These are phyloP conservation scores for Abortiporus biennis DNA, from an alignment of 1,284 basidiomycete genomes.

Conservation along the genomic window DNA sequence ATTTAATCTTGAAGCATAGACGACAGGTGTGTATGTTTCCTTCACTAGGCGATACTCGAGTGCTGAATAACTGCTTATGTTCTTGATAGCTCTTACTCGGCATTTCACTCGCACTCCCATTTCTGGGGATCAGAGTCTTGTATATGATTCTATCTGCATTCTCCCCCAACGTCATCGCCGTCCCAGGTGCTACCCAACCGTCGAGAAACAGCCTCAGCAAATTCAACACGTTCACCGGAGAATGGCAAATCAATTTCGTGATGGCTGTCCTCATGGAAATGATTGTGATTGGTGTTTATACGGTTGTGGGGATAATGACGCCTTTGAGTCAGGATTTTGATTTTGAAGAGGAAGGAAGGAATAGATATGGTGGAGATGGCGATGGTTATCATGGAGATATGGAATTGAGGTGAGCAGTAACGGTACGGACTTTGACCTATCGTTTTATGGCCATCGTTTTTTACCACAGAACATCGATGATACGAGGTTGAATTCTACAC, in stretches of 20 bases:
- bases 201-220: conserved; percentile 29
- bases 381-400: no score
- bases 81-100: conserved; percentile 42
- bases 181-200: background rate
- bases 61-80: background rate
- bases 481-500: no score
- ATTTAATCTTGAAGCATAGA: conserved; percentile 43
- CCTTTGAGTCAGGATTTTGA: background rate
- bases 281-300: conserved; percentile 40
- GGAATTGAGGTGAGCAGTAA: no score
- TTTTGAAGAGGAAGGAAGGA: background rate
- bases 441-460: no score
- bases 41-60: background rate
- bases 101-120: conserved; percentile 47
- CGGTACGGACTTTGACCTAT: no score
- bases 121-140: conserved; percentile 50
- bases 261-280: conserved; percentile 57
- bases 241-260: conserved; percentile 48
- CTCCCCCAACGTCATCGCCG: conserved; percentile 13
- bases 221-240: conserved; percentile 47
- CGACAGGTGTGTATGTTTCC: conserved; percentile 27
- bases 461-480: no score
- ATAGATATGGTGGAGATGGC: no score
- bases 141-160: conserved; percentile 49
- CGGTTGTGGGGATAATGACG: conserved; percentile 29